phyloP scores from a whole-genome alignment of 1,284 basidiomycete species.

The Cryptococcus sp. region DNA sequence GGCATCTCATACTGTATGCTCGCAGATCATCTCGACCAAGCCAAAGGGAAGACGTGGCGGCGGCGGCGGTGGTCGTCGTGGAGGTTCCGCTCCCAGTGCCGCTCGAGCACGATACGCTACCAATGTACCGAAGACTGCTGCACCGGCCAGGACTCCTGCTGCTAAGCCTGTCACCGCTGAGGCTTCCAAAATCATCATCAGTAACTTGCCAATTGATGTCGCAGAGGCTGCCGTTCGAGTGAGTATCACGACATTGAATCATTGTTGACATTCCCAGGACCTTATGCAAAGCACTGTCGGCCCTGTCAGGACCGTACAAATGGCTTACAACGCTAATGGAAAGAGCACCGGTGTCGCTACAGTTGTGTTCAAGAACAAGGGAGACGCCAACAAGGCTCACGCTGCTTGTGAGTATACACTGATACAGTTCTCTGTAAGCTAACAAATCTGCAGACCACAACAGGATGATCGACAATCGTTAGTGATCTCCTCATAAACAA shows the following conservation, averaged over 20 bases:
- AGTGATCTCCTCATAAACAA: slow-evolving; percentile 59
- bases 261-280: slow-evolving; percentile 62
- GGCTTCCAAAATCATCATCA: slow-evolving; percentile 92
- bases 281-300: slow-evolving; percentile 90
- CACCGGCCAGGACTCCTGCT: slow-evolving; percentile 45
- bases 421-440: not conserved
- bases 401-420: slow-evolving; percentile 61
- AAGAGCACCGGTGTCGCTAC: slow-evolving; percentile 87
- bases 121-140: slow-evolving; percentile 34
- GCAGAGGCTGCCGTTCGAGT: slow-evolving; percentile 93
- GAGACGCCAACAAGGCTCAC: slow-evolving; percentile 89
- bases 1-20: slow-evolving; percentile 4
- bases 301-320: slow-evolving; percentile 74
- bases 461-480: slow-evolving; percentile 99
- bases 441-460: slow-evolving; percentile 68
- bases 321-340: slow-evolving; percentile 82
- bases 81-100: slow-evolving; percentile 37
- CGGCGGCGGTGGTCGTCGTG: slow-evolving; percentile 48
- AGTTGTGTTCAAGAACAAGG: slow-evolving; percentile 81
- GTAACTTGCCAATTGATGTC: slow-evolving; percentile 92
- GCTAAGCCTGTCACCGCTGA: slow-evolving; percentile 53
- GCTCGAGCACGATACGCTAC: slow-evolving; percentile 58
- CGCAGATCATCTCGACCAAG: slow-evolving; percentile 72
- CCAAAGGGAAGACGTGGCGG: slow-evolving; percentile 52
- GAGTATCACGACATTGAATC: slow-evolving; percentile 34